Conservation (phyloP, 2,329 filamentous ascomycete species). For the Talaromyces atroroseus region DNA sequence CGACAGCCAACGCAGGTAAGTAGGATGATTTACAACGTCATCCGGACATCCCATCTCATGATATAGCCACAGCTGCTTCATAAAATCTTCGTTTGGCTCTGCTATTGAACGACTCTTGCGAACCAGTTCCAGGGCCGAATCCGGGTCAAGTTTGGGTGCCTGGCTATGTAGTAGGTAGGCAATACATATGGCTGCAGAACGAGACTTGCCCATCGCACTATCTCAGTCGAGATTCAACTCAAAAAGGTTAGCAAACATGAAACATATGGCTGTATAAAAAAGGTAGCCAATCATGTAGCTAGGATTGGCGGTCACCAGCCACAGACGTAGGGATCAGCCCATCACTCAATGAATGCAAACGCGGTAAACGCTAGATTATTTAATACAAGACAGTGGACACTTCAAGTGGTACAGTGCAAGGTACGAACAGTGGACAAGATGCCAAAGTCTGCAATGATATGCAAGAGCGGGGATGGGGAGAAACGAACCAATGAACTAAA, state of each 20-base stretch:
- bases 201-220: slow-evolving; percentile 94
- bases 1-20: slow-evolving; percentile 76
- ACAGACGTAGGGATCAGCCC: neutral
- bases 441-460: too few relatives aligned
- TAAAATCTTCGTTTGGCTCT: slow-evolving; percentile 88
- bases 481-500: slow-evolving; percentile 64
- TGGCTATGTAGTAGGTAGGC: slow-evolving; percentile 69
- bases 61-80: slow-evolving; percentile 80
- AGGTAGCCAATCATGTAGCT: neutral
- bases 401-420: neutral
- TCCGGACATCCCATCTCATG: slow-evolving; percentile 77
- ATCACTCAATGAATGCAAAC: neutral
- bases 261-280: neutral
- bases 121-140: slow-evolving; percentile 65
- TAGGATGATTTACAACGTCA: slow-evolving; percentile 61
- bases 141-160: slow-evolving; percentile 45
- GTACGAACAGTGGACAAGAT: neutral
- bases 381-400: neutral
- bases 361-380: neutral
- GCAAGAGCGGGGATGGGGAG: neutral
- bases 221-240: neutral
- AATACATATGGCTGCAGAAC: slow-evolving; percentile 76
- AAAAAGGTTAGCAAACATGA: neutral
- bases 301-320: neutral
- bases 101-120: slow-evolving; percentile 67